A percentile compares a stretch with the other conserved stretches of the same genome.
Conservation (phyloP, 2,329 filamentous ascomycete species). For the Chaetomiaceae sp. region DNA sequence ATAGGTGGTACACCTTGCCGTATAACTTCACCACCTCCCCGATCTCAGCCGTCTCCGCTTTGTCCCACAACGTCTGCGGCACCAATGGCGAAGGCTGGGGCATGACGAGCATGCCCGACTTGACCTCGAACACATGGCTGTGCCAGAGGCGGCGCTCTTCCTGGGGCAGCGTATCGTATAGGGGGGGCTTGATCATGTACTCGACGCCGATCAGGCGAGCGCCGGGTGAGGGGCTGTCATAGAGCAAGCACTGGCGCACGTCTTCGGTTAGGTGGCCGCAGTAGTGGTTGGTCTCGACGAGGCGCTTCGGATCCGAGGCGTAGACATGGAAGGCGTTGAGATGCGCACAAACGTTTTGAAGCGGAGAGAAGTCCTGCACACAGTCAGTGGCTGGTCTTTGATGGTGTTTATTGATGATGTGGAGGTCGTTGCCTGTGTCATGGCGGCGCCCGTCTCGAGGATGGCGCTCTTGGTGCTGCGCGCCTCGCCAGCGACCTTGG, state of each 20-base stretch:
- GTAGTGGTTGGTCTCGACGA: conserved; percentile 79
- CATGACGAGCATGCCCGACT: conserved; percentile 76
- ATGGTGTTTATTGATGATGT: not conserved
- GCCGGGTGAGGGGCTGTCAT: conserved; percentile 63
- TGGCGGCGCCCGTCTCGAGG: conserved; percentile 57
- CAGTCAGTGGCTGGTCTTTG: not conserved
- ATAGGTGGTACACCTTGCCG: conserved; percentile 81
- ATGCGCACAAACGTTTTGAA: conserved; percentile 74
- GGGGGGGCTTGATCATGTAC: conserved; percentile 72
- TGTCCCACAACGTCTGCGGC: conserved; percentile 63
- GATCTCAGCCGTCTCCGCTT: conserved; percentile 77
- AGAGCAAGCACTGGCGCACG: conserved; percentile 79
- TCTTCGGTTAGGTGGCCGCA: conserved; percentile 73
- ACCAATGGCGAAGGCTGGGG: conserved; percentile 52
- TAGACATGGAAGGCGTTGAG: conserved; percentile 86
- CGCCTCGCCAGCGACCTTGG: conserved; percentile 39
- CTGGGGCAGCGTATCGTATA: conserved; percentile 61
- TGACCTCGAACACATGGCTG: conserved; percentile 69
- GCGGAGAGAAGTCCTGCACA: conserved; percentile 59
- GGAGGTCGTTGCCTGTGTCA: conserved; percentile 48
- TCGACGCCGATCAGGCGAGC: conserved; percentile 79
- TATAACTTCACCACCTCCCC: conserved; percentile 69
- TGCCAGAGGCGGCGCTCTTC: conserved; percentile 78
- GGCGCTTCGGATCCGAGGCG: conserved; percentile 63
- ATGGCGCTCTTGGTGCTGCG: conserved; percentile 52